phyloP scores from a whole-genome alignment of 2,329 filamentous ascomycete genomes.

The Septoria petroselini region DNA sequence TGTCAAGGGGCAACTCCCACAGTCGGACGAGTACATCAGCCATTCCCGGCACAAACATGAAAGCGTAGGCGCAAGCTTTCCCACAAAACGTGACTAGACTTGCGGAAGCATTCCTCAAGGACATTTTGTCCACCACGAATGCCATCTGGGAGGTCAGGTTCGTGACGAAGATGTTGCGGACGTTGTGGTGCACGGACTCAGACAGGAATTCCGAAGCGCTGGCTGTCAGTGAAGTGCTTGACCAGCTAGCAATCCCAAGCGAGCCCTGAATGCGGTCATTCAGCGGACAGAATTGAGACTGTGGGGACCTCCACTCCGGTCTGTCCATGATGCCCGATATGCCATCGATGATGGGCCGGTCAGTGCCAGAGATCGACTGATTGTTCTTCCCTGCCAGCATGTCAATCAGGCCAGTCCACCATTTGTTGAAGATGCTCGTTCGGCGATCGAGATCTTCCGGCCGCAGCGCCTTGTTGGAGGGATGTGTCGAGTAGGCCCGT shows the following conservation, averaged over 20 bases:
- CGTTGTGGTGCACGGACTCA: constrained; percentile 79
- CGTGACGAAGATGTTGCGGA: constrained; percentile 79
- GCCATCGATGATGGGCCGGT: constrained; percentile 75
- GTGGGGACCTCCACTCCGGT: constrained; percentile 77
- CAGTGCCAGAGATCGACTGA: constrained; percentile 77
- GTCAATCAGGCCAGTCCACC: constrained; percentile 82
- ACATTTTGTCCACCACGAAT: constrained; percentile 87
- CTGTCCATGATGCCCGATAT: constrained; percentile 80
- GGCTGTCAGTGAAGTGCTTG: constrained; percentile 54
- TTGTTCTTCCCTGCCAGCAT: constrained; percentile 73
- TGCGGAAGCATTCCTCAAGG: constrained; percentile 66
- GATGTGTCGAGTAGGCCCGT: constrained; percentile 63
- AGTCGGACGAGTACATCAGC: constrained; percentile 78
- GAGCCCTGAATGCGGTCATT: constrained; percentile 51
- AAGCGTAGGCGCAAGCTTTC: constrained; percentile 87
- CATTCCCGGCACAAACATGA: constrained; percentile 85
- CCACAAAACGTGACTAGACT: constrained; percentile 75
- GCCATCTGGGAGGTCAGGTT: constrained; percentile 80
- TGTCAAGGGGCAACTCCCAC: constrained; percentile 69
- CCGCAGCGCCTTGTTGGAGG: constrained; percentile 63
- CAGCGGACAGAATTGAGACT: constrained; percentile 64
- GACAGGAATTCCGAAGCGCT: constrained; percentile 65
- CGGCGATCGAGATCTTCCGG: constrained; percentile 80
- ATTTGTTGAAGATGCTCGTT: constrained; percentile 77
- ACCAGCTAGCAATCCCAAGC: constrained; percentile 48